Evolutionary conservation across 345 rosid species (phyloP), one percentile per base, ranked within the genome.

Genomic region (Jatropha curcas): DNA sequence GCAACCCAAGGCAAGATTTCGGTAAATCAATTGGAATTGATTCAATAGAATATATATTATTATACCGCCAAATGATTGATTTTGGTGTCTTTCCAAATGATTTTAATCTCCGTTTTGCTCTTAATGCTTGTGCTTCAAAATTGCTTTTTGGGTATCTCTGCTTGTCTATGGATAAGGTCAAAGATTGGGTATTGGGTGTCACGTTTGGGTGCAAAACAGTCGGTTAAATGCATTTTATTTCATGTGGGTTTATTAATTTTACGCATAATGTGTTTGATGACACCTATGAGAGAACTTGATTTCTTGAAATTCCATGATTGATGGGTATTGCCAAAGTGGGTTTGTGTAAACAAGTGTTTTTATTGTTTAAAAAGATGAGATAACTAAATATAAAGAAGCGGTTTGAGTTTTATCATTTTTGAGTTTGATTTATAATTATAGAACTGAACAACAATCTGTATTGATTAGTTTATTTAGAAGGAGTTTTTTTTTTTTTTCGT

Each of bases 31-130:
- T n/a, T n/a, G n/a, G n/a, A n/a, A n/a, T n/a, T 41, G 39, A 48
- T 41, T 79, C 81, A 13, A 11, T 67, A 30, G 71, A 83, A 64
- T 82, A 73, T 4, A 50, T 85, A 16, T 28, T 66, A 4, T 72
- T 84, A 43, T 82, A 73, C 60, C 71, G 68, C 56, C 31, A 65
- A 11, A 79, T 78, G 83, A 55, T 79, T 19, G 67, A 34, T 65
- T 68, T 24, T 24, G 72, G 84, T 24, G 53, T 73, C 64, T 74
- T 72, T 4, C 83, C 86, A 1, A 85, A 80, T 68, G 80, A 79
- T 12, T 85, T 80, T 65, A 78, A 83, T 39, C 70, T 82, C 30
- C 84, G 82, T 19, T 81, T 80, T 67, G 84, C 78, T 1, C 80
- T 80, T 8, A 82, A 82, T 71, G 84, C 83, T 27, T 80, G 80